Evolutionary conservation across 768 basidiomycete species (phyloP).

Genomic region (Russula foetens): DNA sequence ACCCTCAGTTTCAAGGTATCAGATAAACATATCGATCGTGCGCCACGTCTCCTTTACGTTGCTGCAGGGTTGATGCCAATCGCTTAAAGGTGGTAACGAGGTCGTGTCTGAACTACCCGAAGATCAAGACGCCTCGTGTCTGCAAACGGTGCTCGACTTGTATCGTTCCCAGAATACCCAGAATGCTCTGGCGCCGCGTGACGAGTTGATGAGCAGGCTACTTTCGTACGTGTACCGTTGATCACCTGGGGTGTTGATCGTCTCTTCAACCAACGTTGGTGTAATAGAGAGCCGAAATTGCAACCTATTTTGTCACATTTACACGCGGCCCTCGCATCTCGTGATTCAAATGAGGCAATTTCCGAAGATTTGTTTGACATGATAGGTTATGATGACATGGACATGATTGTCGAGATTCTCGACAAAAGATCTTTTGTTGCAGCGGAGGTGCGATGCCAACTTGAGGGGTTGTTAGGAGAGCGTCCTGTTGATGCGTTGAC

Average conservation of each 20-base stretch:
- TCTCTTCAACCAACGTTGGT: background rate
- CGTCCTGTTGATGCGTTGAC: slow-evolving; percentile 1
- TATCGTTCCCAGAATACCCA: slow-evolving; percentile 4
- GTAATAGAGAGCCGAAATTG: slow-evolving; percentile 24
- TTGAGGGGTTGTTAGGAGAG: background rate
- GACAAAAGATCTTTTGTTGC: slow-evolving; percentile 42
- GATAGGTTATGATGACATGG: slow-evolving; percentile 79
- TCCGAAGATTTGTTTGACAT: slow-evolving; percentile 72
- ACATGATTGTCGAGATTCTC: slow-evolving; percentile 66
- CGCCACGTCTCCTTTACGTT: background rate
- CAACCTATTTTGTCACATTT: slow-evolving; percentile 25
- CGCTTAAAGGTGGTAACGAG: slow-evolving; percentile 8
- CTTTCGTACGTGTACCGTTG: slow-evolving; percentile 16
- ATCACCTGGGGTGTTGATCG: background rate
- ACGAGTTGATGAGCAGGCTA: slow-evolving; percentile 10
- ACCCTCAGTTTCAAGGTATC: slow-evolving; percentile 3
- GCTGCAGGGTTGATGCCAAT: background rate
- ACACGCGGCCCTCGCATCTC: slow-evolving; percentile 38
- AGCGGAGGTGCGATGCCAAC: slow-evolving; percentile 44
- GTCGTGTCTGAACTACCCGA: slow-evolving; percentile 6
- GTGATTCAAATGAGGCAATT: slow-evolving; percentile 56
- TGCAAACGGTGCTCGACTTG: slow-evolving; percentile 16
- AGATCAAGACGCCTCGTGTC: slow-evolving; percentile 7
- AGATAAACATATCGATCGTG: slow-evolving; percentile 1
- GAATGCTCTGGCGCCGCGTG: background rate